These are phyloP conservation scores for Hygrophoropsis aurantiaca DNA, from an alignment of 768 basidiomycete genomes.

Conservation along the genomic window DNA sequence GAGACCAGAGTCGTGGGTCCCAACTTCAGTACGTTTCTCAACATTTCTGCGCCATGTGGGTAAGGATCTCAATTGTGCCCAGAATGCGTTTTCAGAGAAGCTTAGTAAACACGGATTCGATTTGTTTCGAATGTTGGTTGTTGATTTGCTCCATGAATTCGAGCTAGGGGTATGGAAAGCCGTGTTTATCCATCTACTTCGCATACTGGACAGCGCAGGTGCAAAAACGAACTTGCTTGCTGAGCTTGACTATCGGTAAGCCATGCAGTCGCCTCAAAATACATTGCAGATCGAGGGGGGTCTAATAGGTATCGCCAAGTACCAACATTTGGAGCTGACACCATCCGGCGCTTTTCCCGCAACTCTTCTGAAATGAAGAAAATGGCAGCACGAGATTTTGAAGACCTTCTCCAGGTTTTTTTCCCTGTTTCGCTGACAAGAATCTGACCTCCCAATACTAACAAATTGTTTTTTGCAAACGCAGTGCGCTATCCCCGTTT, in stretches of 20 bases:
- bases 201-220: slow-evolving; percentile 25
- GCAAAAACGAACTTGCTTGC: slow-evolving; percentile 2
- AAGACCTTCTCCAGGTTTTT: neutral
- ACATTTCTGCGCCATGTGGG: neutral
- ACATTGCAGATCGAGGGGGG: neutral
- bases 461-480: no score
- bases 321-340: slow-evolving; percentile 30
- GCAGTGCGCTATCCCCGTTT: slow-evolving; percentile 12
- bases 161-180: slow-evolving; percentile 39
- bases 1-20: slow-evolving; percentile 28
- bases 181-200: slow-evolving; percentile 34
- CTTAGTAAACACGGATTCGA: slow-evolving; percentile 19
- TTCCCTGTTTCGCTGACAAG: neutral
- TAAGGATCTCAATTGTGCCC: neutral
- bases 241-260: slow-evolving; percentile 22
- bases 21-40: slow-evolving; percentile 21
- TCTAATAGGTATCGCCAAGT: slow-evolving; percentile 26
- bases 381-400: slow-evolving; percentile 3
- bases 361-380: slow-evolving; percentile 33
- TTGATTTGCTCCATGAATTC: slow-evolving; percentile 40
- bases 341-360: slow-evolving; percentile 26
- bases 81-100: slow-evolving; percentile 37
- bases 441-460: neutral
- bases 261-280: neutral
- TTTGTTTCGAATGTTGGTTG: slow-evolving; percentile 25